A percentile compares a stretch with the other conserved stretches of the same genome.
These are phyloP conservation scores for Ophiostoma pallidulum DNA, from an alignment of 2,329 filamentous ascomycete genomes.

Conservation along the genomic window DNA sequence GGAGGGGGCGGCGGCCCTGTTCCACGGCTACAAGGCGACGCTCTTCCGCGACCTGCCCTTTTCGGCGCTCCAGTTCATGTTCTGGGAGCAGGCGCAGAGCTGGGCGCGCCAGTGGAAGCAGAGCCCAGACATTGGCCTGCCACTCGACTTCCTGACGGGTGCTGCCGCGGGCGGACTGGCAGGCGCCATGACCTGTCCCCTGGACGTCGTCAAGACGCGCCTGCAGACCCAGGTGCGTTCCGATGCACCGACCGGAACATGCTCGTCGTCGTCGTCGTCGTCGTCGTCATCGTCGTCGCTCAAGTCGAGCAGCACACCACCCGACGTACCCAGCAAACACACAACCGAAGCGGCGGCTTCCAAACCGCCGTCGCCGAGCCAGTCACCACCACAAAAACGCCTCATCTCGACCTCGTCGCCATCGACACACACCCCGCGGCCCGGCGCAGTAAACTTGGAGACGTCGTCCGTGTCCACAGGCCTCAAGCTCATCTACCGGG, in stretches of 20 bases:
- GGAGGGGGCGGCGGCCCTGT: slow-evolving; percentile 79
- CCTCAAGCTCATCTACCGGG: slow-evolving; percentile 76
- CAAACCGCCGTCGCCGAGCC: slow-evolving; percentile 7
- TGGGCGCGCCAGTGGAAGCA: slow-evolving; percentile 72
- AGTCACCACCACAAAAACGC: slow-evolving; percentile 44
- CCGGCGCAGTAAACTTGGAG: slow-evolving; percentile 70
- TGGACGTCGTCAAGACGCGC: slow-evolving; percentile 95
- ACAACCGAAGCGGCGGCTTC: slow-evolving; percentile 12
- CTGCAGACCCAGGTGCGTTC: slow-evolving; percentile 79
- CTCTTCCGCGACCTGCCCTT: slow-evolving; percentile 91
- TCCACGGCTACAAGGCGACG: slow-evolving; percentile 95
- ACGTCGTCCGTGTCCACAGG: slow-evolving; percentile 85
- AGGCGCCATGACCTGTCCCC: slow-evolving; percentile 85
- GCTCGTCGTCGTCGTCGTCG: neutral
- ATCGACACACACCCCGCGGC: slow-evolving; percentile 69
- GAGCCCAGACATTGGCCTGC: slow-evolving; percentile 73
- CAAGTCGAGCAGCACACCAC: slow-evolving; percentile 7
- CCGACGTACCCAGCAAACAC: slow-evolving; percentile 13
- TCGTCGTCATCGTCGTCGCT: slow-evolving; percentile 9
- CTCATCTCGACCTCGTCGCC: slow-evolving; percentile 85
- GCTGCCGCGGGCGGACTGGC: slow-evolving; percentile 85
- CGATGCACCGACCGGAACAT: slow-evolving; percentile 18
- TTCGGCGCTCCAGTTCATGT: slow-evolving; percentile 92
- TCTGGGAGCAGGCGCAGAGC: slow-evolving; percentile 88
- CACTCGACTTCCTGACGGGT: slow-evolving; percentile 80